Conservation (phyloP, 768 basidiomycete genomes). For the Termitomyces sp. region DNA sequence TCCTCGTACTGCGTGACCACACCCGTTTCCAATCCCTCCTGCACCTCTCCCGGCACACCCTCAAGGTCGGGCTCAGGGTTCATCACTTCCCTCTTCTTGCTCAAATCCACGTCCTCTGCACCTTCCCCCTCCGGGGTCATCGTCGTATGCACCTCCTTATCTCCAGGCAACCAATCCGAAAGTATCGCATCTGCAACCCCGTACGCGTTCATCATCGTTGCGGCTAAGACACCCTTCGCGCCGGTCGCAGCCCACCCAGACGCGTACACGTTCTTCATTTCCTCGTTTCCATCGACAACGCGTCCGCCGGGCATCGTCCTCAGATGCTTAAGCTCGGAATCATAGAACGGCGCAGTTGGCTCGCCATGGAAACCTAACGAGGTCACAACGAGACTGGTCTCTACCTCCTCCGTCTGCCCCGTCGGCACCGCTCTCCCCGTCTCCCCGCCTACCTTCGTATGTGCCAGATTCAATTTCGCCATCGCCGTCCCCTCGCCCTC, state of each 20-base stretch:
- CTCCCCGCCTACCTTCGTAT: slow-evolving; percentile 51
- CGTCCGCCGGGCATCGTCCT: slow-evolving; percentile 45
- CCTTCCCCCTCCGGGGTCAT: neutral
- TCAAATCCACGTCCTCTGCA: slow-evolving; percentile 5
- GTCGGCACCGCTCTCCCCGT: slow-evolving; percentile 49
- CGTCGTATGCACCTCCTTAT: neutral
- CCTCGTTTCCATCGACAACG: slow-evolving; percentile 29
- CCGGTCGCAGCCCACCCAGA: slow-evolving; percentile 93
- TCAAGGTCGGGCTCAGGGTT: slow-evolving; percentile 37
- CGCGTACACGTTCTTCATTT: slow-evolving; percentile 69
- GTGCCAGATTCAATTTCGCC: slow-evolving; percentile 48
- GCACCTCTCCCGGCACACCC: slow-evolving; percentile 42
- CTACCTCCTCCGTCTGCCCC: slow-evolving; percentile 41
- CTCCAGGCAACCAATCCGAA: slow-evolving; percentile 38
- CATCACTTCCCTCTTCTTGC: slow-evolving; percentile 21
- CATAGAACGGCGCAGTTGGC: slow-evolving; percentile 53
- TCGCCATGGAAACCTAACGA: slow-evolving; percentile 84
- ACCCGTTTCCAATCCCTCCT: slow-evolving; percentile 32
- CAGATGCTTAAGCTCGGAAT: slow-evolving; percentile 50
- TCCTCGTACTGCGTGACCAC: slow-evolving; percentile 58
- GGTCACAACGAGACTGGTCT: slow-evolving; percentile 79
- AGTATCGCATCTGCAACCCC: slow-evolving; percentile 69
- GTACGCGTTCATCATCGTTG: slow-evolving; percentile 92
- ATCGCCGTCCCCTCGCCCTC: slow-evolving; percentile 5
- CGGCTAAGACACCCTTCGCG: slow-evolving; percentile 85